Conservation (phyloP, 768 basidiomycete species). For the Trichaptum fuscoviolaceum region DNA sequence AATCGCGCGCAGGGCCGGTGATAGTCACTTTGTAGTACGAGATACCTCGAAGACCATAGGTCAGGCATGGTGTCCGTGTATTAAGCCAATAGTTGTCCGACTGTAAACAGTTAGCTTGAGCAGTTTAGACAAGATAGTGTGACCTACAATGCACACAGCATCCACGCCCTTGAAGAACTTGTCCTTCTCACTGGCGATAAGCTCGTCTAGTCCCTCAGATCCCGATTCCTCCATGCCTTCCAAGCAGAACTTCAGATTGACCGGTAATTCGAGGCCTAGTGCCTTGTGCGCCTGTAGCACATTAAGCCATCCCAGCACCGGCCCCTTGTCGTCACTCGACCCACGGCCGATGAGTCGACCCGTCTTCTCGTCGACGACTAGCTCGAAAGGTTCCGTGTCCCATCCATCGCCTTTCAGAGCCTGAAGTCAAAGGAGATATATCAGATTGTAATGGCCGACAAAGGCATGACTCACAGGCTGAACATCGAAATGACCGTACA, state of each 20-base stretch:
- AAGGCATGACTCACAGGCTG: constrained; percentile 62
- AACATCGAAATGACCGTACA: constrained; percentile 96
- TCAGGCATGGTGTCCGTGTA: constrained; percentile 71
- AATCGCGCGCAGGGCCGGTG: constrained; percentile 77
- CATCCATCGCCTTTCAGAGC: constrained; percentile 68
- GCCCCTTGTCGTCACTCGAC: constrained; percentile 88
- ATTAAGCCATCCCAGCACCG: constrained; percentile 85
- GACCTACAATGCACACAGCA: constrained; percentile 84
- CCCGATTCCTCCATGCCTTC: constrained; percentile 98
- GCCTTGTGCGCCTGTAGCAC: constrained; percentile 79
- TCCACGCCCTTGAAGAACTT: constrained; percentile 85
- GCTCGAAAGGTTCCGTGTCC: constrained; percentile 79
- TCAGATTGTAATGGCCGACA: neutral
- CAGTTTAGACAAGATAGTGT: neutral
- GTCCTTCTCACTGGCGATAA: constrained; percentile 72
- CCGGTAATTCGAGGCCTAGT: constrained; percentile 66
- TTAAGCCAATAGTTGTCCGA: constrained; percentile 96
- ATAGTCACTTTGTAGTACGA: constrained; percentile 82
- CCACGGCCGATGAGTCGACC: constrained; percentile 79
- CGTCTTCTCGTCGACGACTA: constrained; percentile 48
- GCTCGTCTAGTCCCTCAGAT: constrained; percentile 84
- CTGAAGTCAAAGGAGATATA: constrained; percentile 9
- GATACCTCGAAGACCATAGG: constrained; percentile 86
- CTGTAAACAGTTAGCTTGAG: constrained; percentile 29
- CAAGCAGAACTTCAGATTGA: constrained; percentile 88